phyloP scores from a whole-genome alignment of 2,329 filamentous ascomycete genomes.

The Lasiodiplodia hormozganensis region DNA sequence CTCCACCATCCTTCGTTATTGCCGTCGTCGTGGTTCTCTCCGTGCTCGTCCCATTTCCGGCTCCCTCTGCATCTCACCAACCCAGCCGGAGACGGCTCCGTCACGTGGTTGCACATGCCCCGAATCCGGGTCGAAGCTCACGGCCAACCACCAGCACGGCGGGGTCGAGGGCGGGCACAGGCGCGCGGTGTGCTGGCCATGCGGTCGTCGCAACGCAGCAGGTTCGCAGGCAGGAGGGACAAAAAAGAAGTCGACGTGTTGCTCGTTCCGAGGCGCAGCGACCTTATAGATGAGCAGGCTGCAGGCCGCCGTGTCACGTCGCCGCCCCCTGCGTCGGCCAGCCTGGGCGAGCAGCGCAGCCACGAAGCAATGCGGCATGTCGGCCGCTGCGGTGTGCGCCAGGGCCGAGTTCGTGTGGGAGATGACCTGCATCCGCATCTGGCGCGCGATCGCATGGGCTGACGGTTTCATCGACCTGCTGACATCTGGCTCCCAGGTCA shows the following conservation, averaged over 20 bases:
- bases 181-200: conserved; percentile 13
- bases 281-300: conserved; percentile 20
- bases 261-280: conserved; percentile 23
- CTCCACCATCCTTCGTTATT: neutral
- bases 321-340: conserved; percentile 5
- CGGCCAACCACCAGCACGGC: neutral
- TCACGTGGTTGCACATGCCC: conserved; percentile 16
- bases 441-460: conserved; percentile 13
- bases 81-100: neutral
- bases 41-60: neutral
- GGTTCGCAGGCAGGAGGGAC: neutral
- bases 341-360: neutral
- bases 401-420: neutral
- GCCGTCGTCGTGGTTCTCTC: neutral
- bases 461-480: conserved; percentile 24
- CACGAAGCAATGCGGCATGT: conserved; percentile 11
- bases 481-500: conserved; percentile 11
- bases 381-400: neutral
- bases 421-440: conserved; percentile 14
- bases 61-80: neutral
- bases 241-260: conserved; percentile 17
- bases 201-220: neutral
- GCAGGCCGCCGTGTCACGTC: conserved; percentile 11
- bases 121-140: conserved; percentile 1
- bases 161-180: neutral